Base-by-base conservation (phyloP, 768 basidiomycete species). In the Kwoniella europaea region DNA sequence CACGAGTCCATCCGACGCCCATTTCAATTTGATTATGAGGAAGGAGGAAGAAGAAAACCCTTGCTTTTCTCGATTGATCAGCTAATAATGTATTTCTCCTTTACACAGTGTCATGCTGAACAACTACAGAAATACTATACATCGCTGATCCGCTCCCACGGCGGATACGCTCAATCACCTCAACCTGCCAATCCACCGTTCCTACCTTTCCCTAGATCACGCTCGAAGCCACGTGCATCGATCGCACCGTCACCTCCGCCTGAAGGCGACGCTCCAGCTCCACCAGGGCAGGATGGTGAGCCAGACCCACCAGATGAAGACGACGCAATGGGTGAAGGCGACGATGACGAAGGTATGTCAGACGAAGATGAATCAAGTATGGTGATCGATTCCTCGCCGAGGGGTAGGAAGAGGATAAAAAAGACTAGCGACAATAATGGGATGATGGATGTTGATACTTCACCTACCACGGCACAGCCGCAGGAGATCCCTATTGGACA, bases 51-150 rank as follows among this genome's bases (percentile, higher is more conserved):
- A 35, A 35, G 35, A 35, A 1, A 35, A 35, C 4, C 35, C 35
- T 35, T 7, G 7, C 35, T 35, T 35, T 9, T 6, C 35, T 1
- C 35, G 35, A 35, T 35, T 35, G 35, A 35, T 35, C 0, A 9
- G 35, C 35, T 35, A 35, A 35, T 7, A 0, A 9, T 35, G 35
- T 5, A 1, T 64, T 67, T 67, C 18, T 43, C 53, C 69, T 63
- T 61, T 62, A 43, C 59, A 42, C 85, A 97, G 94, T 93, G 92
- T 86, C 93, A 92, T 22, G 89, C 91, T 72, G 93, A 95, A 76
- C 87, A 92, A 76, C 88, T 97, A 53, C 92, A 97, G 84, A 90
- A 93, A 78, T 98, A 96, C 85, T 97, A 96, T 86, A 87, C 92
- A 85, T 96, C 92, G 82, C 91, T 98, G 80, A 91, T 94, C 69